These are phyloP conservation scores for Trametes punicea DNA, from an alignment of 768 basidiomycete genomes.

Conservation along the genomic window DNA sequence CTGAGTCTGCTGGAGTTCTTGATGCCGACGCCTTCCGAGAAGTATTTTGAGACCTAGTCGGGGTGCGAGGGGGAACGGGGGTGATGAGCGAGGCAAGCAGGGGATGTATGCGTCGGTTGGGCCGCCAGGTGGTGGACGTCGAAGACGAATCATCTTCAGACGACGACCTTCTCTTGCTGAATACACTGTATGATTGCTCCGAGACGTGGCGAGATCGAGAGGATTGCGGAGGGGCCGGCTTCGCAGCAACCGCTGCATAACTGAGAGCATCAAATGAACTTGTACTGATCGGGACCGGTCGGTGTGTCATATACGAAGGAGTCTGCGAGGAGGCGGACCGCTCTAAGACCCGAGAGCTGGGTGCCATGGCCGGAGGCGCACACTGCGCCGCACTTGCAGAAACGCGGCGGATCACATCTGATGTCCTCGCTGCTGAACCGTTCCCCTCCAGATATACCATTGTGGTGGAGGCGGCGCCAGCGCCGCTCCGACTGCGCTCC, in stretches of 20 bases:
- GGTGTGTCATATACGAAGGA: too few relatives aligned
- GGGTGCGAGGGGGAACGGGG: not conserved
- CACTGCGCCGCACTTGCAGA: too few relatives aligned
- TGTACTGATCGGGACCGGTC: too few relatives aligned
- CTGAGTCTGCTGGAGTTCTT: not conserved
- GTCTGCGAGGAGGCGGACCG: not conserved
- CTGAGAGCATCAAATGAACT: not conserved
- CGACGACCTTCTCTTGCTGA: too few relatives aligned
- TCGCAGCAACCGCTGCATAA: not conserved
- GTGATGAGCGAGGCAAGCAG: not conserved
- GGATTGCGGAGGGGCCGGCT: not conserved
- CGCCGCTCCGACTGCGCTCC: slow-evolving; percentile 1
- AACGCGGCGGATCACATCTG: too few relatives aligned
- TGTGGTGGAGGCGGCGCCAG: not conserved
- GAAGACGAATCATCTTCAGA: too few relatives aligned
- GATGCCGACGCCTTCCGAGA: not conserved
- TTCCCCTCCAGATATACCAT: not conserved
- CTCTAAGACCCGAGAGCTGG: too few relatives aligned
- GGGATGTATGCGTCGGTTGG: not conserved
- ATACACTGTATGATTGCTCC: not conserved
- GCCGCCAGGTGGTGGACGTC: not conserved
- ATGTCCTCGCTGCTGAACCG: not conserved
- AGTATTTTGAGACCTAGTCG: not conserved
- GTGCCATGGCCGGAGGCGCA: too few relatives aligned
- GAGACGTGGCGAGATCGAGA: not conserved